phyloP scores from a whole-genome alignment of 2,329 filamentous ascomycete genomes.

The Cordyceps pruinosa region DNA sequence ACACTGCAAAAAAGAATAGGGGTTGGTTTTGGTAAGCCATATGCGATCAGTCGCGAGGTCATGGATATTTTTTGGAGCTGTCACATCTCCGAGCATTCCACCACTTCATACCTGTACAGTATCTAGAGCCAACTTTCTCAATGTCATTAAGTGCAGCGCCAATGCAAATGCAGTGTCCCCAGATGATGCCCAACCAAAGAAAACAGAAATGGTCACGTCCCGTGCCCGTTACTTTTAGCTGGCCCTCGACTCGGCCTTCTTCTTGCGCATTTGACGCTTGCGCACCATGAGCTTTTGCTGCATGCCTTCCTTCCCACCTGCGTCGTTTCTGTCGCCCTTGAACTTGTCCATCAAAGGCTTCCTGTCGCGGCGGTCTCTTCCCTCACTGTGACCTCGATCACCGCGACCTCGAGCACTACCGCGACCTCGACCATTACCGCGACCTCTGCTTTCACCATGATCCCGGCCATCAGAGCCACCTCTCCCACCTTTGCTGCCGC shows the following conservation, averaged over 20 bases:
- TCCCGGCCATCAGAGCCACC: slow-evolving; percentile 10
- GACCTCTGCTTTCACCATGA: background rate
- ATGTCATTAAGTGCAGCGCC: slow-evolving; percentile 4
- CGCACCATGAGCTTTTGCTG: slow-evolving; percentile 75
- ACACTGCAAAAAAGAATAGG: background rate
- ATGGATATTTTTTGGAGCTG: background rate
- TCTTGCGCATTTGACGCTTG: slow-evolving; percentile 74
- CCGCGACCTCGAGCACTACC: slow-evolving; percentile 5
- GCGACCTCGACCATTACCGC: slow-evolving; percentile 12
- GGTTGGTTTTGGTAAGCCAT: slow-evolving; percentile 5
- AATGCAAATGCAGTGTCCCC: slow-evolving; percentile 6
- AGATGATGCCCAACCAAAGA: slow-evolving; percentile 9
- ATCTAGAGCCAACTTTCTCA: background rate
- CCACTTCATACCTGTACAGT: background rate
- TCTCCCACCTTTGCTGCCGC: background rate
- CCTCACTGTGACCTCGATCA: background rate
- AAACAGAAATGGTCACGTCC: background rate
- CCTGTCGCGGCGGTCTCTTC: slow-evolving; percentile 1
- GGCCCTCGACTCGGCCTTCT: slow-evolving; percentile 42
- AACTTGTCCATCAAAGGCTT: slow-evolving; percentile 17
- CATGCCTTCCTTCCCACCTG: slow-evolving; percentile 43
- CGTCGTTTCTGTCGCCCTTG: slow-evolving; percentile 27
- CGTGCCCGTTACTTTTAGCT: slow-evolving; percentile 15
- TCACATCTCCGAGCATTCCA: background rate
- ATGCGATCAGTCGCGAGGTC: background rate